A percentile compares a stretch with the other conserved stretches of the same genome.
These are phyloP conservation scores for Zymoseptoria ardabiliae DNA, from an alignment of 2,329 filamentous ascomycete species.

Conservation along the genomic window DNA sequence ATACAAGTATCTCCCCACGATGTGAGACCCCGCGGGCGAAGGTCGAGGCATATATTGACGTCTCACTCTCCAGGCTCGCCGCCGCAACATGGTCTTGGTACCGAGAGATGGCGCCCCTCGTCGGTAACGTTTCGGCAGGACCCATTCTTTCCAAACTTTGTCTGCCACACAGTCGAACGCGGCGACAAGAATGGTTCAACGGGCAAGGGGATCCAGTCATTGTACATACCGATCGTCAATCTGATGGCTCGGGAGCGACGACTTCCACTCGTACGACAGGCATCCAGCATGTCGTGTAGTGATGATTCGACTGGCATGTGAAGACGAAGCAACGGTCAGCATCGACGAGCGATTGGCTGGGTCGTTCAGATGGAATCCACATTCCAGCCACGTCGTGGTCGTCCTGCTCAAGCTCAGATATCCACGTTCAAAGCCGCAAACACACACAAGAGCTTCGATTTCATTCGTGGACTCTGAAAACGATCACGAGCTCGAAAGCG, in stretches of 20 bases:
- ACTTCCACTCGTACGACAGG: background rate
- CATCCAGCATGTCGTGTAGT: background rate
- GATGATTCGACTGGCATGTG: background rate
- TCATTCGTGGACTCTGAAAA: background rate
- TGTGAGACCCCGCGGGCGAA: background rate
- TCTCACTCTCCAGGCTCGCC: background rate
- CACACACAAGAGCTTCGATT: background rate
- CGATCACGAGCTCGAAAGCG: background rate
- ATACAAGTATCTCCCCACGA: background rate
- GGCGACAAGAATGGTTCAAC: background rate
- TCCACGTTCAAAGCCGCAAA: background rate
- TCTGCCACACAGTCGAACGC: background rate
- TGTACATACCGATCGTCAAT: background rate
- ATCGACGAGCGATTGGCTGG: background rate
- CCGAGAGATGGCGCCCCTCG: background rate
- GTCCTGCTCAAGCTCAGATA: background rate
- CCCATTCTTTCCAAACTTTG: background rate
- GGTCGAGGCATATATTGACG: background rate
- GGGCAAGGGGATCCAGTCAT: too few species aligned
- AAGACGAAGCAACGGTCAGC: background rate
- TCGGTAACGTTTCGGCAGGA: background rate
- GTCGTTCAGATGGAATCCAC: background rate
- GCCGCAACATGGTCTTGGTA: background rate
- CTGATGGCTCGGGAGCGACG: background rate
- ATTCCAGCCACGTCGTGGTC: background rate